Percentiles rank a stretch among this genome's conserved stretches.
Evolutionary conservation across 2,329 filamentous ascomycete genomes (phyloP).

Genomic region (Dactylellina leptospora): DNA sequence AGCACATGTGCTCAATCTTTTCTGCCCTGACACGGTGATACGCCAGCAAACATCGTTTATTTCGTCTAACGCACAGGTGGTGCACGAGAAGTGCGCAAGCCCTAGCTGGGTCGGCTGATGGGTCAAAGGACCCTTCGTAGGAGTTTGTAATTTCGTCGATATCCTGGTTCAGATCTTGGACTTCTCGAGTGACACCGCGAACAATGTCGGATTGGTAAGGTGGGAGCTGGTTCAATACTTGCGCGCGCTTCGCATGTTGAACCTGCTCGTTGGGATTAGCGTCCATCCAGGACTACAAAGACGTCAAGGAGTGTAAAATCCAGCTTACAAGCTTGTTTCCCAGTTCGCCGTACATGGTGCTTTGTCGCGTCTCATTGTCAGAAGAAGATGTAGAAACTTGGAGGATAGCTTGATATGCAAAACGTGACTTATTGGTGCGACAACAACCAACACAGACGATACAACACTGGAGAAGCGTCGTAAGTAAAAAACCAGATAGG

Average conservation of each 20-base stretch:
- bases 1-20: constrained; percentile 91
- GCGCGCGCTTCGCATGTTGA: constrained; percentile 93
- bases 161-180: constrained; percentile 90
- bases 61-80: constrained; percentile 91
- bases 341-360: constrained; percentile 82
- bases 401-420: neutral
- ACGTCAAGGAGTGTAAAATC: constrained; percentile 14
- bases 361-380: neutral
- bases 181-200: constrained; percentile 85
- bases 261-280: constrained; percentile 68
- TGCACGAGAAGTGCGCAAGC: constrained; percentile 91
- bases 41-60: constrained; percentile 92
- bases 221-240: constrained; percentile 83
- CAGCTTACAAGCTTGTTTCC: constrained; percentile 78
- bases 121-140: constrained; percentile 85
- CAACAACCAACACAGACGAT: too few species aligned
- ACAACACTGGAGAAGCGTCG: too few species aligned
- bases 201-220: constrained; percentile 93
- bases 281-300: neutral
- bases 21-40: constrained; percentile 91
- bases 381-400: too few species aligned
- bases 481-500: too few species aligned
- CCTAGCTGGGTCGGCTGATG: constrained; percentile 79
- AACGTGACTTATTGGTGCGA: neutral
- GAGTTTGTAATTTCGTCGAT: constrained; percentile 80